Evolutionary conservation across 2,329 filamentous ascomycete genomes (phyloP), one percentile per base, ranked within the genome.

Genomic region (Claviceps africana): DNA sequence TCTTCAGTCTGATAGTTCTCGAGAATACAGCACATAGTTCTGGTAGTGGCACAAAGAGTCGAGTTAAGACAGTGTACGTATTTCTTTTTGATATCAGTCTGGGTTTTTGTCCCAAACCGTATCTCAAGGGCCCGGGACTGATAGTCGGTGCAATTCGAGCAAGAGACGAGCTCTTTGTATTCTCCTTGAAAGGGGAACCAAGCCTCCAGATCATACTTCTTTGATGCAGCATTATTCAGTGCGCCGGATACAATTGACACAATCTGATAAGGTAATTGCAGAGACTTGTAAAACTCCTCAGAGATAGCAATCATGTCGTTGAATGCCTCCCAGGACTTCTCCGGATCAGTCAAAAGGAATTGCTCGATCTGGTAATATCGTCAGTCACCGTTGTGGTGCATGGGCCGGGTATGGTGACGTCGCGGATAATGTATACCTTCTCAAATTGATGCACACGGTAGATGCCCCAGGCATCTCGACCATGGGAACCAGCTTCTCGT

Each of bases 381-480:
- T 58, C 30, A 56, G 46, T 33, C 35, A 42, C 8, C 17, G 13
- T 28, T 28, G 35, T 25, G 10, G 47, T 28, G 7, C 21, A 39
- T 8, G 35, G 13, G 15, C 28, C 28, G 22, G 31, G 37, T 21
- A 25, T 30, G 19, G 19, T 15, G 19, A 30, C 35, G 19, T 9
- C n/a, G 22, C 40, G 10, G 19, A 6, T 4, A 10, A 22, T 40
- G 17, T 52, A 17, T 44, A 81, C 83, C 79, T 94, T 96, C 69
- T 97, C 91, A 63, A 97, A 98, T 68, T 98, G 91, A 68, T 98
- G 93, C 30, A 97, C 90, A 58, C 93, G 85, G 79, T 96, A 98
- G 56, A 97, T 88, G 53, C 93, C 93, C 93, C 93, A 98, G 1
- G 91, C 91, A 67, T 98, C 89, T 65, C 88, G 86, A 31, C 89